Evolutionary conservation across 495 filamentous ascomycete species (phyloP).

Genomic region (Hypoxylon trugodes): DNA sequence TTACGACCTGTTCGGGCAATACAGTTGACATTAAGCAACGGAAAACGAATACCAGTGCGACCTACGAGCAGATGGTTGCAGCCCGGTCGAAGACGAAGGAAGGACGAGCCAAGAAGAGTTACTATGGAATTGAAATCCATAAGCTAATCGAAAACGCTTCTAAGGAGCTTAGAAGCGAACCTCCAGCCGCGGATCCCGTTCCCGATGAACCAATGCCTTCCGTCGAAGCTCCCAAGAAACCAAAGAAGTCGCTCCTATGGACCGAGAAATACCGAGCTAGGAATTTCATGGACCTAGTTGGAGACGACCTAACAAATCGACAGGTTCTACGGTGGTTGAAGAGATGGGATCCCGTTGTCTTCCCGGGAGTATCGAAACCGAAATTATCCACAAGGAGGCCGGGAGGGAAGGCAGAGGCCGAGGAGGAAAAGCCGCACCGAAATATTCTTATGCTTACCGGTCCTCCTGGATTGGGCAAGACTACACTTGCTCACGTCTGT

Average conservation of each 20-base stretch:
- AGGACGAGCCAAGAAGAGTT: conserved; percentile 79
- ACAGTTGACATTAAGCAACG: conserved; percentile 63
- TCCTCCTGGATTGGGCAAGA: conserved; percentile 93
- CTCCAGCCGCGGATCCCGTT: conserved; percentile 14
- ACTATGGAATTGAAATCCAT: conserved; percentile 93
- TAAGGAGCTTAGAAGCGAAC: conserved; percentile 50
- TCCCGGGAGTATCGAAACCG: conserved; percentile 71
- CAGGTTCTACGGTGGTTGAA: conserved; percentile 94
- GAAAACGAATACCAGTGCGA: conserved; percentile 54
- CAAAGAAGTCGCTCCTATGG: conserved; percentile 70
- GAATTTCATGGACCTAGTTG: conserved; percentile 90
- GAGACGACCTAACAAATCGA: conserved; percentile 93
- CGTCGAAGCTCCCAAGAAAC: conserved; percentile 49
- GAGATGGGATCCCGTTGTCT: conserved; percentile 91
- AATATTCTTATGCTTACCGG: conserved; percentile 92
- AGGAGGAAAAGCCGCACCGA: conserved; percentile 74
- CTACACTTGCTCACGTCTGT: conserved; percentile 94
- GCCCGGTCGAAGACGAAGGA: conserved; percentile 71
- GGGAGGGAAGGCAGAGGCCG: conserved; percentile 49
- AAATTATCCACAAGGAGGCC: conserved; percentile 52
- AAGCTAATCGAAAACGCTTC: conserved; percentile 74
- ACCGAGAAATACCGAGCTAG: conserved; percentile 91
- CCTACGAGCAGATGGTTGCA: conserved; percentile 75
- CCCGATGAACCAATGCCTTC: conserved; percentile 43
- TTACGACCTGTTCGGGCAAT: conserved; percentile 74